Evolutionary conservation across 208 protist genomes (phyloP).

Genomic region (Crithidia acanthocephali): DNA sequence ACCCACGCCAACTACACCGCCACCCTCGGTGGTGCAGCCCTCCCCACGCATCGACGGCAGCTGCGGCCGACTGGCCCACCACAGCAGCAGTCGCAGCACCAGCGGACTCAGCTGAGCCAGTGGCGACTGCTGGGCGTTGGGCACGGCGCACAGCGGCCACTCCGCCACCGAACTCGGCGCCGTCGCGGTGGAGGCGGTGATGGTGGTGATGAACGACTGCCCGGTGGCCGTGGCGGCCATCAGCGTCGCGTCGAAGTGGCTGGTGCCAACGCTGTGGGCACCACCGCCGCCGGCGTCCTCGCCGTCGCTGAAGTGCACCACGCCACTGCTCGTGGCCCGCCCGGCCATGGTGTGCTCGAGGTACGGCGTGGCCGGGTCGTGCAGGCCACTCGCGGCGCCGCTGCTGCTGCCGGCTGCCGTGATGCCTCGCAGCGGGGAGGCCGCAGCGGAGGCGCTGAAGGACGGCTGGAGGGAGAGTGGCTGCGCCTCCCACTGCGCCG

Average conservation of each 20-base stretch:
- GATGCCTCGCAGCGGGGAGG: background rate
- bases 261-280: background rate
- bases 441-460: background rate
- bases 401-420: background rate
- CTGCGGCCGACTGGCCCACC: constrained; percentile 27
- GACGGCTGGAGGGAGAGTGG: background rate
- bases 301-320: background rate
- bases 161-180: constrained; percentile 3
- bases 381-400: background rate
- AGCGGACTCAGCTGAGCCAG: constrained; percentile 30
- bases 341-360: constrained; percentile 12
- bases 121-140: background rate
- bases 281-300: constrained; percentile 4
- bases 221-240: background rate
- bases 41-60: constrained; percentile 12
- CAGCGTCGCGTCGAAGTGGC: constrained; percentile 10
- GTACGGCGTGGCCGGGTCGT: constrained; percentile 4
- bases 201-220: background rate
- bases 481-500: constrained; percentile 4
- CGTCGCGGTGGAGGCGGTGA: constrained; percentile 4
- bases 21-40: background rate
- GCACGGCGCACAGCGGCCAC: background rate
- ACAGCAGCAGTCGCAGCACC: constrained; percentile 30
- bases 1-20: background rate
- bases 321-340: background rate